phyloP scores from a whole-genome alignment of 2,329 filamentous ascomycete species.

The Pseudogymnoascus sp. region DNA sequence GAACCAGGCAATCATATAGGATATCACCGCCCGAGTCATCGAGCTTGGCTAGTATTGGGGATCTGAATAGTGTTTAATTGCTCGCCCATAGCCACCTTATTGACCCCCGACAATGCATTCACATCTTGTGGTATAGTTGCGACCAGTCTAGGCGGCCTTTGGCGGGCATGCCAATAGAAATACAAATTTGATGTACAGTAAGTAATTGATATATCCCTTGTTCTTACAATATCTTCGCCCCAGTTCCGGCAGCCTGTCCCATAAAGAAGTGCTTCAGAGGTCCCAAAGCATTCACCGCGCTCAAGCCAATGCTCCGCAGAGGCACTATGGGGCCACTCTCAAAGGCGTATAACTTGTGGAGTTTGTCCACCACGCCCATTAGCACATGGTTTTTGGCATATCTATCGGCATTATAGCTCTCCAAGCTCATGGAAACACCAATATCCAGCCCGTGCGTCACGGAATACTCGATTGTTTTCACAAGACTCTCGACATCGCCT shows the following conservation, averaged over 20 bases:
- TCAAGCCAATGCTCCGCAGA: conserved; percentile 67
- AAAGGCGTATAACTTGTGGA: conserved; percentile 87
- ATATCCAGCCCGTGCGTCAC: conserved; percentile 81
- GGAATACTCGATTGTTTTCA: conserved; percentile 64
- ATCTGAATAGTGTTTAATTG: not conserved
- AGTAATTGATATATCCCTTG: not conserved
- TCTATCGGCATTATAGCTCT: conserved; percentile 70
- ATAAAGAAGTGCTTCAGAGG: conserved; percentile 81
- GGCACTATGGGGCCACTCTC: conserved; percentile 71
- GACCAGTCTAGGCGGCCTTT: not conserved
- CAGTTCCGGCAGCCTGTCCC: conserved; percentile 55
- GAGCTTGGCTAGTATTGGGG: not conserved
- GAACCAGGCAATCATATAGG: not conserved
- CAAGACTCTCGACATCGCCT: conserved; percentile 74
- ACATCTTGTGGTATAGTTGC: not conserved
- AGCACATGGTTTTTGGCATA: conserved; percentile 76
- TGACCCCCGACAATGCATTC: not conserved
- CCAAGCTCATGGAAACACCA: conserved; percentile 67
- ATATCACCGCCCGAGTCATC: not conserved
- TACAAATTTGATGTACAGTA: conserved; percentile 1
- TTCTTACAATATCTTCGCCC: conserved; percentile 35
- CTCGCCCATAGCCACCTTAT: not conserved
- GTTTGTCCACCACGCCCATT: conserved; percentile 74
- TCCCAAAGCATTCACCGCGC: conserved; percentile 63
- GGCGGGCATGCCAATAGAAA: not conserved